Evolutionary conservation across 2,329 filamentous ascomycete species (phyloP).

Genomic region (Colletotrichum cereale): DNA sequence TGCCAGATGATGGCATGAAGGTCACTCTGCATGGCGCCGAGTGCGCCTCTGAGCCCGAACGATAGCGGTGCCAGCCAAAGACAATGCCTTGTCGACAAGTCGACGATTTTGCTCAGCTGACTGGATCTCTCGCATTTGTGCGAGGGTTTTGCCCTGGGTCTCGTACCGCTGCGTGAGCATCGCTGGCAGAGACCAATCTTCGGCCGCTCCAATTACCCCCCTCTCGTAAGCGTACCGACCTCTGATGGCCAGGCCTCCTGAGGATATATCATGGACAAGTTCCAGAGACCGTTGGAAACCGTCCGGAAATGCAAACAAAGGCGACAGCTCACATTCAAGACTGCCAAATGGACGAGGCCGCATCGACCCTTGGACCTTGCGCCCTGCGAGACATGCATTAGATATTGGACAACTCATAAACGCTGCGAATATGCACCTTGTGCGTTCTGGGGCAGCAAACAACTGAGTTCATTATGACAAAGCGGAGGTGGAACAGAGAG

Average conservation of each 20-base stretch:
- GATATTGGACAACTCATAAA: constrained; percentile 41
- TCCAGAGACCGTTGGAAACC: background rate
- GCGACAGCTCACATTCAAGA: constrained; percentile 33
- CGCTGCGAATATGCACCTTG: constrained; percentile 38
- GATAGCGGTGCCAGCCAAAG: constrained; percentile 2
- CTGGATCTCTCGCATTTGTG: constrained; percentile 15
- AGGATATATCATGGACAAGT: background rate
- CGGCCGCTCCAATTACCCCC: background rate
- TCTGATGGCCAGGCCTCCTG: background rate
- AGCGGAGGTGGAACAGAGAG: constrained; percentile 29
- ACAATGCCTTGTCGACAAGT: constrained; percentile 1
- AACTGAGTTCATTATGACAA: constrained; percentile 27
- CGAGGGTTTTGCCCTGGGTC: constrained; percentile 34
- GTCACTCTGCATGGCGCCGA: constrained; percentile 30
- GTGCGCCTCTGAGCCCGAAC: constrained; percentile 9
- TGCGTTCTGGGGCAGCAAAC: constrained; percentile 21
- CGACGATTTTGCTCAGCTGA: constrained; percentile 7
- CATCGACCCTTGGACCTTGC: constrained; percentile 38
- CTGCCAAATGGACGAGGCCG: constrained; percentile 31
- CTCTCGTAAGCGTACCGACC: background rate
- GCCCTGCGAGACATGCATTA: constrained; percentile 42
- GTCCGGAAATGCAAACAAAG: constrained; percentile 18
- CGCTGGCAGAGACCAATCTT: constrained; percentile 12
- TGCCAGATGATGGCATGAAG: constrained; percentile 35
- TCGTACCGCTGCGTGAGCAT: constrained; percentile 2